Evolutionary conservation across 352 stramenopile species (phyloP), one percentile per base, ranked within the genome.

Genomic region (Globisporangium carolinianum): DNA sequence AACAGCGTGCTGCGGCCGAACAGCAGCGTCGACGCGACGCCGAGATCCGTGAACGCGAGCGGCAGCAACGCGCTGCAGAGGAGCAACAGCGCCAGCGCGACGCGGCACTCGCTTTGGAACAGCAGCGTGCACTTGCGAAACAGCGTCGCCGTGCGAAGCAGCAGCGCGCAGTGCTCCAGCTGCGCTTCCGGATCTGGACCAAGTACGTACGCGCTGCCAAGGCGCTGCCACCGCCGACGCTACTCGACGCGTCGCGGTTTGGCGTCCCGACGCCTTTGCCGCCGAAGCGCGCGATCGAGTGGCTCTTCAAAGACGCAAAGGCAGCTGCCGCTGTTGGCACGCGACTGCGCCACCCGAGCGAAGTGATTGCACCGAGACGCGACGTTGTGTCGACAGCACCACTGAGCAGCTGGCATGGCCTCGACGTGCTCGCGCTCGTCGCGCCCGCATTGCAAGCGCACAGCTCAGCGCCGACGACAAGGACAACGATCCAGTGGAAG

Each of bases 181-280:
- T 93, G 17, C 77, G 62, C 41, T 74, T 93, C 17, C 69, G 77
- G 15, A 45, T 71, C 39, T 93, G 83, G 83, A 79, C 68, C 47
- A 86, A 81, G 45, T 91, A 87, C 63, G 67, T 76, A n/a, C 58
- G 63, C n/a, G 59, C 57, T 8, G 81, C 76, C 24, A 81, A 81
- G 51, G 58, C 72, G 15, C 54, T 71, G 18, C 62, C 69, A 50
- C 63, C 66, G 0, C 72, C 71, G 37, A 61, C 87, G 38, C 64
- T 64, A 18, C 67, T 89, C 45, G 65, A 77, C 51, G 59, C 67
- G 18, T 58, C 61, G 8, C 50, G 58, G 2, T 60, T 79, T 15
- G 43, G 66, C 1, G 55, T 67, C 24, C 52, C 58, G 14, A 36
- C 38, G 12, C n/a, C 14, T 8, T 5, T n/a, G 45, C 51, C 56